phyloP scores from a whole-genome alignment of 1,284 basidiomycete genomes.

The Stygiomarasmius scandens region DNA sequence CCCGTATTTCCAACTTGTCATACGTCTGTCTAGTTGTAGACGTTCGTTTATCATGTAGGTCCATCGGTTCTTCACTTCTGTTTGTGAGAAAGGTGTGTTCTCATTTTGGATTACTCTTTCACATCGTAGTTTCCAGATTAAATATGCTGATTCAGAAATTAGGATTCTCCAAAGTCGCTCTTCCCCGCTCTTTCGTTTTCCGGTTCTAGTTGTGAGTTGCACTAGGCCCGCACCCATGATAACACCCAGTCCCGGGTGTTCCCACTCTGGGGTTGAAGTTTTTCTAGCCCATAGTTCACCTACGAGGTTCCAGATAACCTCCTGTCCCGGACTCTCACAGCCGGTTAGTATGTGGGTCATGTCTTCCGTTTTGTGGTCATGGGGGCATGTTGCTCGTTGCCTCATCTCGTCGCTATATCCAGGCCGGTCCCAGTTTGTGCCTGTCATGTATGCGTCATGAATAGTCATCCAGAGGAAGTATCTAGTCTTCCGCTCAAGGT shows the following conservation, averaged over 20 bases:
- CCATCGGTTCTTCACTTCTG: conserved; percentile 15
- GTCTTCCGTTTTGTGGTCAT: not conserved
- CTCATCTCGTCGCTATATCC: not conserved
- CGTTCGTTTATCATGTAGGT: conserved; percentile 11
- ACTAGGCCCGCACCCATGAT: conserved; percentile 16
- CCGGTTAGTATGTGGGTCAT: not conserved
- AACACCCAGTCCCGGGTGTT: conserved; percentile 8
- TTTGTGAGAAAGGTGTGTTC: not conserved
- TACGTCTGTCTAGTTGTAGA: conserved; percentile 11
- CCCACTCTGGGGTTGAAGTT: conserved; percentile 12
- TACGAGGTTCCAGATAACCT: not conserved
- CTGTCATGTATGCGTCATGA: too few species aligned
- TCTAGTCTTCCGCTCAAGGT: too few species aligned
- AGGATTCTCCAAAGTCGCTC: conserved; percentile 30
- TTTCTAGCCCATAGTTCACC: conserved; percentile 9
- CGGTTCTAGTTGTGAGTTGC: conserved; percentile 8
- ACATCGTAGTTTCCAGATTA: conserved; percentile 34
- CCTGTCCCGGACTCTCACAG: not conserved
- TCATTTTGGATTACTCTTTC: conserved; percentile 23
- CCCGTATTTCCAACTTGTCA: conserved; percentile 14
- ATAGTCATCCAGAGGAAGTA: too few species aligned
- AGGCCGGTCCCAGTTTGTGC: too few species aligned
- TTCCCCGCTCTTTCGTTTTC: not conserved
- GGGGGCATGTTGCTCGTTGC: not conserved
- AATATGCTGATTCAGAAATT: conserved; percentile 28